Base-by-base conservation (phyloP, 2,329 filamentous ascomycete genomes). In the Monilinia aucupariae region DNA sequence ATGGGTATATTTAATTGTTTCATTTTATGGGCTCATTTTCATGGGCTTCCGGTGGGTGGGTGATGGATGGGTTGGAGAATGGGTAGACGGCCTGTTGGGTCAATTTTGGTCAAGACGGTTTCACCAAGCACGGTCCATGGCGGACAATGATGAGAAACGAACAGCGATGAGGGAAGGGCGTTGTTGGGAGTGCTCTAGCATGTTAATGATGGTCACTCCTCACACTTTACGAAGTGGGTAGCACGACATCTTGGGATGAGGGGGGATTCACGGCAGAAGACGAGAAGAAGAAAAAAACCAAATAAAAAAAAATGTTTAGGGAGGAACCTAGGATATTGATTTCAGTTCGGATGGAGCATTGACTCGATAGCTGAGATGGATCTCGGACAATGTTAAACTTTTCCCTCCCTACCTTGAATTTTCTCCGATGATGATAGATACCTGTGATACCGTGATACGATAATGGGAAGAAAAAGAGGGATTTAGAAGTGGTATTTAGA, bases 1-100 rank as follows among this genome's bases (percentile, higher is more conserved):
- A 72, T 63, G 69, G 65, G 64, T 70, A 59, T 66, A 41, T 66
- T 70, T 69, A 60, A 60, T 68, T 68, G 67, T 67, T 66, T 66
- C 32, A 50, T 62, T 22, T 56, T 34, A 2, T 47, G 27, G 34
- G 67, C 67, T 68, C 63, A 67, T 65, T 50, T 62, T 66, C n/a
- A 64, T 67, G 65, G 66, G 69, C 61, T 45, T 50, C 37, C 62
- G 59, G 64, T 60, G 56, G 64, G 51, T 61, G 61, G 52, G 54
- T 55, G 53, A 49, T 63, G 58, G 61, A 39, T 48, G 56, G 51
- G 37, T 62, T 8, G 59, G 58, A 63, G 65, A 66, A 43, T 48
- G 54, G 52, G 41, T 62, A 22, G 25, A 53, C 25, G 32, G 30
- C 25, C 49, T 51, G 43, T 67, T 65, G 56, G 65, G 63, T 61